Percentiles rank a stretch among this genome's conserved stretches.
These are phyloP conservation scores for Penicillium nucicola DNA, from an alignment of 495 filamentous ascomycete genomes.

Conservation along the genomic window DNA sequence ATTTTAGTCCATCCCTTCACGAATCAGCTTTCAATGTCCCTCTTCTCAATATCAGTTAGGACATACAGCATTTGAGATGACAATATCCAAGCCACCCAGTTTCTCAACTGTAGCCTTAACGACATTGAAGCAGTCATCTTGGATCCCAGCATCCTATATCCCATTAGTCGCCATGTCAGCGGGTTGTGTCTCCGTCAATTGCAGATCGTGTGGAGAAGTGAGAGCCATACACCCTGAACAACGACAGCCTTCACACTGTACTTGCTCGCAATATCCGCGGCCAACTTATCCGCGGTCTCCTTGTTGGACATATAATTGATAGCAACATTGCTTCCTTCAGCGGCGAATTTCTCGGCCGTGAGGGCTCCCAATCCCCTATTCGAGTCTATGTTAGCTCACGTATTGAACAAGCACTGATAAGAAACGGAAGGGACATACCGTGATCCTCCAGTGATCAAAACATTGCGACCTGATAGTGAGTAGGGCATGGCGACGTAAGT, in stretches of 20 bases:
- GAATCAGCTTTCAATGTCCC: neutral
- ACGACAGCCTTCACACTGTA: slow-evolving; percentile 53
- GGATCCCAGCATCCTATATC: slow-evolving; percentile 54
- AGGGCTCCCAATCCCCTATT: slow-evolving; percentile 63
- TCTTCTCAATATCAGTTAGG: neutral
- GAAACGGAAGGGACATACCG: slow-evolving; percentile 38
- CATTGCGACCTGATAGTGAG: slow-evolving; percentile 57
- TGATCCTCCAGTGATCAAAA: slow-evolving; percentile 69
- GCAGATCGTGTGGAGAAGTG: neutral
- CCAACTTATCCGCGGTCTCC: slow-evolving; percentile 53
- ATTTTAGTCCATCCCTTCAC: slow-evolving; percentile 66
- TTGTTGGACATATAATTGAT: slow-evolving; percentile 64
- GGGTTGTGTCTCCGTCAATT: neutral
- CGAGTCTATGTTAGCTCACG: neutral
- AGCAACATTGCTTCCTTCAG: slow-evolving; percentile 62
- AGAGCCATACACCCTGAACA: slow-evolving; percentile 53
- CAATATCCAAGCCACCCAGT: slow-evolving; percentile 65
- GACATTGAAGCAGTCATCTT: slow-evolving; percentile 50
- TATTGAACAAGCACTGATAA: neutral
- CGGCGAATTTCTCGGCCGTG: slow-evolving; percentile 61
- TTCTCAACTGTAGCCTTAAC: slow-evolving; percentile 55
- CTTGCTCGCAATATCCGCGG: slow-evolving; percentile 45
- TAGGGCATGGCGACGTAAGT: slow-evolving; percentile 51
- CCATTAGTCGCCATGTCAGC: neutral
- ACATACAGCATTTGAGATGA: slow-evolving; percentile 69